Evolutionary conservation across 495 filamentous ascomycete genomes (phyloP).

Genomic region (Xylaria castorea): DNA sequence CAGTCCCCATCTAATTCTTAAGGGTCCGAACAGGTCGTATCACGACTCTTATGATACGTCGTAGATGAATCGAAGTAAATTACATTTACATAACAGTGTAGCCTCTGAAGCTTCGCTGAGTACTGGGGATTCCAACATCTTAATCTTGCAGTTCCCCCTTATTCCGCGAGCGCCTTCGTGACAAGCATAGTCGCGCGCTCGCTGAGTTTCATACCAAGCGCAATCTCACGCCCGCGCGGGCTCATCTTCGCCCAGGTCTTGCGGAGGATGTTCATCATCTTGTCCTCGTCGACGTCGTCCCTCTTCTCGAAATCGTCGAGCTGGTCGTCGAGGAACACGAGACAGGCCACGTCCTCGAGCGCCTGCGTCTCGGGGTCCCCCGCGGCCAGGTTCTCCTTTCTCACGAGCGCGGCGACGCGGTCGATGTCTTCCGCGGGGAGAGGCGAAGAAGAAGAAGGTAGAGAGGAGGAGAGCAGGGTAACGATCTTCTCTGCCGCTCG

Average conservation of each 20-base stretch:
- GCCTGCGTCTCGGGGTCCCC: constrained; percentile 73
- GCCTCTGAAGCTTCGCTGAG: not conserved
- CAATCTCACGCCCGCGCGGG: constrained; percentile 67
- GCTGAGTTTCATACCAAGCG: constrained; percentile 68
- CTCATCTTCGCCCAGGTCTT: constrained; percentile 92
- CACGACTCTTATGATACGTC: not conserved
- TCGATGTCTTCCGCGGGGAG: constrained; percentile 47
- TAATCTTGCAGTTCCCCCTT: not conserved
- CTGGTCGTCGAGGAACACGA: constrained; percentile 87
- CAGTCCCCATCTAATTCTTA: not conserved
- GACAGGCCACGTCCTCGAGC: constrained; percentile 83
- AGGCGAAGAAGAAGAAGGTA: constrained; percentile 61
- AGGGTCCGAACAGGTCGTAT: not conserved
- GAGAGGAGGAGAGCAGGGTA: constrained; percentile 58
- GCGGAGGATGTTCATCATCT: constrained; percentile 71
- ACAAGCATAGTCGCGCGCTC: constrained; percentile 66
- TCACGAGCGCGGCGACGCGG: constrained; percentile 65
- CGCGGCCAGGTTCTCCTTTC: constrained; percentile 68
- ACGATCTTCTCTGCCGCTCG: constrained; percentile 68
- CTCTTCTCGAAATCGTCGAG: constrained; percentile 73
- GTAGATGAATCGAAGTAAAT: not conserved
- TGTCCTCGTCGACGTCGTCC: constrained; percentile 69
- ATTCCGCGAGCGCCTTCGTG: constrained; percentile 64
- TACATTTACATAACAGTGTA: not conserved
- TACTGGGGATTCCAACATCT: not conserved